Base-by-base conservation (phyloP, 345 rosid species). In the Gossypium bickii region DNA sequence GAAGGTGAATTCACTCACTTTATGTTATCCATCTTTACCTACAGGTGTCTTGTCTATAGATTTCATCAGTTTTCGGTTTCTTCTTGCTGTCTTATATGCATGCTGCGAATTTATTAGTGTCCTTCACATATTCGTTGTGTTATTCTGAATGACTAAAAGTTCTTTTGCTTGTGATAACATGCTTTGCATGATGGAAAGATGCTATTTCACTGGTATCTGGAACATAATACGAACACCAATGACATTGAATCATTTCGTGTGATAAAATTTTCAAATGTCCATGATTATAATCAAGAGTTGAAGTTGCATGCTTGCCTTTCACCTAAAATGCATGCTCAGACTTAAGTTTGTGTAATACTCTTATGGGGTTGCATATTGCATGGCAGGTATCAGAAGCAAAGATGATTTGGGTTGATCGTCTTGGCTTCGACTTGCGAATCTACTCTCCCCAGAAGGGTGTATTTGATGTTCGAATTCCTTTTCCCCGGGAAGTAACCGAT, bases 391-490 rank as follows among this genome's bases (percentile, higher is more conserved):
- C 88, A 13, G 91, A 92, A 76, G 91, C 89, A 22, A 92, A 87
- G 80, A 83, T 94, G 92, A 87, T 94, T 74, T 94, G 97, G 97
- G 86, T 92, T 78, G 97, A 94, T 76, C 84, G 90, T 73, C 82
- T 94, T 70, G 98, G 98, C 20, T 92, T 93, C 10, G 98, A 94
- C 80, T 49, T 94, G 72, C 86, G 94, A 18, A 66, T 94, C 12
- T 79, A 73, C 79, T 92, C 91, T 69, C 86, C 89, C 59, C 78
- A 74, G 67, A 87, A 77, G 15, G 85, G 83, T 56, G 73, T 71
- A 6, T 89, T 85, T 17, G 97, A 94, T 66, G 97, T 87, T 18
- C 87, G 98, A 68, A 89, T 94, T 74, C 97, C 94, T 27, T 94
- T 94, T 80, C 97, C 98, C 0, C 74, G 81, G 72, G 98, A 94